Percentiles rank a stretch among this genome's conserved stretches.
These are phyloP conservation scores for Priceomyces melissophilus DNA, from an alignment of 805 yeast species.

Conservation along the genomic window DNA sequence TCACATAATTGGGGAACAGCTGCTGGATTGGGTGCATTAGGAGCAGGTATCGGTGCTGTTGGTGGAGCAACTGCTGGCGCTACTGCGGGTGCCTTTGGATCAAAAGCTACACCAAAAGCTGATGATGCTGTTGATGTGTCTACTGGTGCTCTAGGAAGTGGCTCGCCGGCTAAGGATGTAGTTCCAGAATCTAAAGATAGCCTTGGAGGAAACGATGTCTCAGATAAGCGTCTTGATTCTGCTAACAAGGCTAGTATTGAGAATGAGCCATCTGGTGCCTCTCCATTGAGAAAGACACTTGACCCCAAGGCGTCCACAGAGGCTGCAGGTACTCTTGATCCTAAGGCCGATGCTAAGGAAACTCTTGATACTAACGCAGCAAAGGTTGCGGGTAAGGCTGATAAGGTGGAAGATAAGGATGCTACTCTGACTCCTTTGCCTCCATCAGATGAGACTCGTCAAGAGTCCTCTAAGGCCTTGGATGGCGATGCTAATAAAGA, in stretches of 20 bases:
- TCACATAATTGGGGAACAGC: background rate
- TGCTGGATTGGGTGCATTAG: slow-evolving; percentile 2
- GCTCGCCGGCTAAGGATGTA: too few relatives aligned
- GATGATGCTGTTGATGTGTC: background rate
- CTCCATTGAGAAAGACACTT: background rate
- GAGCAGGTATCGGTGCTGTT: background rate
- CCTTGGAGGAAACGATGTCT: too few relatives aligned
- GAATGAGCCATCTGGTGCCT: background rate
- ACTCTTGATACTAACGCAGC: background rate
- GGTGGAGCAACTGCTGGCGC: slow-evolving; percentile 4
- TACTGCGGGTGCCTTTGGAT: background rate
- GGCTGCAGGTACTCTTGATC: background rate
- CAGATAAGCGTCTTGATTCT: too few relatives aligned
- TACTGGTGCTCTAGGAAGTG: too few relatives aligned
- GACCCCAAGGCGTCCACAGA: background rate
- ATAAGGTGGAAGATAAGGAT: background rate
- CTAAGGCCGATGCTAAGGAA: background rate
- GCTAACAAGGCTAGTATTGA: too few relatives aligned
- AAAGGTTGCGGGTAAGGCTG: too few relatives aligned
- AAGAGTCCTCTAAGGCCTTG: too few relatives aligned
- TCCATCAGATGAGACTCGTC: too few relatives aligned
- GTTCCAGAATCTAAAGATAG: too few relatives aligned
- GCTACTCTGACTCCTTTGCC: too few relatives aligned
- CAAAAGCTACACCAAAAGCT: background rate
- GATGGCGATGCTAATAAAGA: too few relatives aligned